Evolutionary conservation across 139 green algal species (phyloP), one percentile per base, ranked within the genome.

Genomic region (Micractinium sp.): DNA sequence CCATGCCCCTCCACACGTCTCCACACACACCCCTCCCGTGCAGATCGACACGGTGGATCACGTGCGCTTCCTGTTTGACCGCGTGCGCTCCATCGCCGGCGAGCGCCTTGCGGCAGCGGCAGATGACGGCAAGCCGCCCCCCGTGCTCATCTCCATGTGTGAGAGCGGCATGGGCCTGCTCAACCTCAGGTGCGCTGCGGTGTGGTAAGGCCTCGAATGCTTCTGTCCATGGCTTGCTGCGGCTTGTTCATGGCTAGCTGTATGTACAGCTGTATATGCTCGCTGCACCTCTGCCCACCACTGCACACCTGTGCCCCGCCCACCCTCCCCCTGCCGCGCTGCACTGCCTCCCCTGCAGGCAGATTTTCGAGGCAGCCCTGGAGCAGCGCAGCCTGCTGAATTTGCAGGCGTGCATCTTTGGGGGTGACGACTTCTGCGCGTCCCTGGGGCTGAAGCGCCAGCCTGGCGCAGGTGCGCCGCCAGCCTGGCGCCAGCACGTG

Each of bases 111-210:
- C 74, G 31, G 41, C 79, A 16, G 79, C 47, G 20, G 74, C 74
- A 81, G 74, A 36, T 27, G 33, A 77, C 15, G 77, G 38, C 77
- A 39, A 53, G 56, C 60, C 67, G 79, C 80, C 81, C 12, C 74
- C 89, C 38, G 87, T 87, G 3, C n/a, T 92, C n/a, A 84, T 92
- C n/a, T 71, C 86, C 31, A 92, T 92, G 90, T 92, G 90, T 74
- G 88, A 93, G 85, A 93, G 90, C 82, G 88, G 87, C 61, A 60
- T 88, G 75, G 90, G 71, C 3, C 88, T 93, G 71, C 89, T 93
- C 18, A 86, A 93, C 79, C 88, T 93, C 7, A 76, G 89, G 90
- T 91, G 74, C n/a, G 86, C 33, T 38, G 16, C 27, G 12, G 5
- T 71, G 47, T 5, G 47, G 7, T 56, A 9, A 9, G 9, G 9